Evolutionary conservation across 352 stramenopile species (phyloP).

Genomic region (Thalassiosira hispida): DNA sequence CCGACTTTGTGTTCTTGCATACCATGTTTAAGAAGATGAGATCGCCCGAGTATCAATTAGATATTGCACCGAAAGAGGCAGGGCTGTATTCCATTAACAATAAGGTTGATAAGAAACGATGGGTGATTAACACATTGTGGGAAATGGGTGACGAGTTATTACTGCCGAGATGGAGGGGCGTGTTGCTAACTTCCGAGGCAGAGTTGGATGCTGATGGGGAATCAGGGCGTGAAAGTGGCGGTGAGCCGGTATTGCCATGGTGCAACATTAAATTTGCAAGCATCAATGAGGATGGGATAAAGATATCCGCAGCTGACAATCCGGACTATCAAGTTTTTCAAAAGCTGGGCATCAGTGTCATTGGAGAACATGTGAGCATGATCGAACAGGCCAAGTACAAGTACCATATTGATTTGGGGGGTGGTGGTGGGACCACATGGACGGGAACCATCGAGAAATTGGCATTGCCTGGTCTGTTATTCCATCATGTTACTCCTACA

Average conservation of each 20-base stretch:
- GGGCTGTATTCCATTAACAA: no score
- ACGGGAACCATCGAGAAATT: conserved; percentile 59
- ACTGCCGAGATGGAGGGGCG: conserved; percentile 36
- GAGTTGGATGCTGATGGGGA: conserved; percentile 9
- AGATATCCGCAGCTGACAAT: conserved; percentile 4
- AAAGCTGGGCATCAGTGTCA: conserved; percentile 18
- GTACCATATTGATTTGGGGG: conserved; percentile 62
- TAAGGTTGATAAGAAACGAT: neutral
- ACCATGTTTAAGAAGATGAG: neutral
- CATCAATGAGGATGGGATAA: neutral
- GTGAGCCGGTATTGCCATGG: conserved; percentile 27
- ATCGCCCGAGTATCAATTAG: neutral
- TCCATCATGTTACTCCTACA: conserved; percentile 60
- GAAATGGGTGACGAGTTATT: conserved; percentile 16
- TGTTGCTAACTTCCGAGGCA: conserved; percentile 25
- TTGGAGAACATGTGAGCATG: conserved; percentile 24
- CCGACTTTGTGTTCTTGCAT: conserved; percentile 37
- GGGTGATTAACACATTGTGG: neutral
- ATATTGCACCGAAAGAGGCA: conserved; percentile 15
- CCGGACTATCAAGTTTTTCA: no score
- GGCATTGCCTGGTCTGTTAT: conserved; percentile 49
- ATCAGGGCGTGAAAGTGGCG: neutral
- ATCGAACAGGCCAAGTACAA: conserved; percentile 32
- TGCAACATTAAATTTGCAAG: conserved; percentile 43
- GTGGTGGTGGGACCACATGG: conserved; percentile 60